Evolutionary conservation across 164 flowering plant genomes (phyloP), one percentile per base, ranked within the genome.

Genomic region (Annona cherimola): DNA sequence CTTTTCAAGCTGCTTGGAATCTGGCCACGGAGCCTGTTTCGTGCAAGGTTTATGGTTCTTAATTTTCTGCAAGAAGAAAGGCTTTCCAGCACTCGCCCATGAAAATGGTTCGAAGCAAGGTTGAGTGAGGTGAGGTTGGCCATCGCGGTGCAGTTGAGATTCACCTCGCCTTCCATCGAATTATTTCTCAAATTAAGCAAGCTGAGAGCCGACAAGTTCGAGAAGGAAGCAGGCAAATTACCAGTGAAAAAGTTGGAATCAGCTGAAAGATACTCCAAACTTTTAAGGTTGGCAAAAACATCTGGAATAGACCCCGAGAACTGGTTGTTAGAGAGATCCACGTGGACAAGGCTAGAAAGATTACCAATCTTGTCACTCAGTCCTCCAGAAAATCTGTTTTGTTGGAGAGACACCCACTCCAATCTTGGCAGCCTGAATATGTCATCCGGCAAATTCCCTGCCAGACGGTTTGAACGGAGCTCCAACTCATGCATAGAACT

Each of bases 111-210:
- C 6, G 76, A 67, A 40, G 67, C 79, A 5, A 77, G 67, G 70
- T 77, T 73, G 41, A 77, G 67, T 3, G 42, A 40, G 18, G 16
- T 73, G 70, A 77, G 70, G n/a, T 42, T 61, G 61, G 8, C 19
- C 70, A 77, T 65, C 39, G 20, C 61, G 5, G 73, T 59, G 35
- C 72, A 77, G 61, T 74, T 54, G 16, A 77, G 63, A 69, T 66
- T 26, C 19, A 89, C 68, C 11, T 9, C 42, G 4, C 94, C 97
- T 0, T 68, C 61, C 35, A 93, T 75, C 42, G 95, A 86, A 81
- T 91, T 93, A 84, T 91, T 90, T 59, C 91, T 74, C 79, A 93
- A 82, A 79, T 89, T 86, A 79, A 93, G 91, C 55, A 83, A 75
- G 7, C 73, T 76, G 70, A 93, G 86, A 69, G 69, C 78, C 1